phyloP scores from a whole-genome alignment of 805 yeast species.

The Cyberlindnera misumaiensis region DNA sequence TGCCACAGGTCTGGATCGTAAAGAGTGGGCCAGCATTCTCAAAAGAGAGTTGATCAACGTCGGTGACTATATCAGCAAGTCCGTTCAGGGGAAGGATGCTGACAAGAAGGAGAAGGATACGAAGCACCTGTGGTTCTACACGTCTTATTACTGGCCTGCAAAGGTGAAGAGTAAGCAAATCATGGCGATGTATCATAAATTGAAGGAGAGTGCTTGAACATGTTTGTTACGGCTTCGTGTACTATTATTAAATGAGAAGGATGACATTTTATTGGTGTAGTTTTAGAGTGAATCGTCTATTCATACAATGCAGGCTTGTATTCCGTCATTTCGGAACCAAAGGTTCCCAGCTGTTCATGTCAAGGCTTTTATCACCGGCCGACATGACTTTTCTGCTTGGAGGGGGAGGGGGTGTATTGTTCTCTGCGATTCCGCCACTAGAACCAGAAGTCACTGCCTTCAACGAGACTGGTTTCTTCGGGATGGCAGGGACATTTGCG shows the following conservation, averaged over 20 bases:
- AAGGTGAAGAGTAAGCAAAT: conserved; percentile 70
- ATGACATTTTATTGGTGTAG: no score
- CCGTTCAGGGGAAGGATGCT: conserved; percentile 22
- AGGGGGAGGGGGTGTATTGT: conserved; percentile 11
- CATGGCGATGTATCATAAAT: conserved; percentile 66
- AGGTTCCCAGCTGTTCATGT: conserved; percentile 18
- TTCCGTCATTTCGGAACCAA: conserved; percentile 13
- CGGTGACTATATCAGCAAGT: conserved; percentile 60
- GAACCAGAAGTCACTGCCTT: conserved; percentile 1
- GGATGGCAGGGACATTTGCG: conserved; percentile 4
- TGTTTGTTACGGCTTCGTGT: no score
- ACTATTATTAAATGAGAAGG: no score
- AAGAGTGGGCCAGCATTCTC: conserved; percentile 69
- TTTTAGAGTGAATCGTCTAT: no score
- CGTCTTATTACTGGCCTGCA: conserved; percentile 83
- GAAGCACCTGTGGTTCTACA: conserved; percentile 79
- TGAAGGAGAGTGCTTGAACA: conserved; percentile 25
- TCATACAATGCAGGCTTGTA: no score
- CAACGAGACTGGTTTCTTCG: conserved; percentile 11
- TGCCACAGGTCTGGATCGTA: conserved; percentile 62
- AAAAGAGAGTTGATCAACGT: conserved; percentile 62
- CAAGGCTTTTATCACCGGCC: conserved; percentile 1
- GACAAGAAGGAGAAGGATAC: conserved; percentile 34
- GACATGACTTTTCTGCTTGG: conserved; percentile 6
- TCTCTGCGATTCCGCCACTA: conserved; percentile 2